Conservation (phyloP, 441 rosid species). For the Biscutella laevigata region DNA sequence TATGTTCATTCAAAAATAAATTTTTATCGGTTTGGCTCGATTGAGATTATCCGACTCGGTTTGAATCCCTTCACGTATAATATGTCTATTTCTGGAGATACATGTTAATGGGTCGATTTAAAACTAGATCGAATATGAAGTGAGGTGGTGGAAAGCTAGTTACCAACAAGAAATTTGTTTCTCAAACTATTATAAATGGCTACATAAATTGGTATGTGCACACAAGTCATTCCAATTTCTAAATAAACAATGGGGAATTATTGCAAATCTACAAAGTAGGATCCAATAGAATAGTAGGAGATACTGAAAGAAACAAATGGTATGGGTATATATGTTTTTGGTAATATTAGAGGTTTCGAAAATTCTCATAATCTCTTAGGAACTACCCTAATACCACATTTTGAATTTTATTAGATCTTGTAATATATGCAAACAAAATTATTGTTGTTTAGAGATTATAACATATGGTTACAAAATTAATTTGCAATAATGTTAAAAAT, state of each 20-base stretch:
- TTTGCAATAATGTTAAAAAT: too few relatives aligned
- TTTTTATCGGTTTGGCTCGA: too few relatives aligned
- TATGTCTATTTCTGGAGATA: too few relatives aligned
- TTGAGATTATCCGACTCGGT: too few relatives aligned
- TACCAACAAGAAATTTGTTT: too few relatives aligned
- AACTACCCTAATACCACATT: conserved; percentile 13
- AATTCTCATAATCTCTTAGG: conserved; percentile 17
- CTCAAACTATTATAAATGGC: not conserved
- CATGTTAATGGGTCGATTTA: too few relatives aligned
- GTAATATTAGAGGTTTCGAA: conserved; percentile 20
- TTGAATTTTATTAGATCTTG: conserved; percentile 1
- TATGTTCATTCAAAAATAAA: too few relatives aligned
- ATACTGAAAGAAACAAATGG: conserved; percentile 14
- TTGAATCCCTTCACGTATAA: too few relatives aligned
- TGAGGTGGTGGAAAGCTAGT: too few relatives aligned
- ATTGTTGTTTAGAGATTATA: too few relatives aligned
- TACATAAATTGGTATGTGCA: conserved; percentile 4
- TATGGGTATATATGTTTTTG: conserved; percentile 10
- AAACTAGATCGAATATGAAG: too few relatives aligned
- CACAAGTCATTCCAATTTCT: not conserved
- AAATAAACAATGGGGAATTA: not conserved
- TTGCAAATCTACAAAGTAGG: conserved; percentile 18
- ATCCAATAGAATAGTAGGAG: conserved; percentile 18
- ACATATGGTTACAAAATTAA: too few relatives aligned
- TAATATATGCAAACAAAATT: conserved; percentile 4